Percentiles rank a stretch among this genome's conserved stretches.
Evolutionary conservation across 2,329 filamentous ascomycete genomes (phyloP).

Genomic region (Claviceps sp.): DNA sequence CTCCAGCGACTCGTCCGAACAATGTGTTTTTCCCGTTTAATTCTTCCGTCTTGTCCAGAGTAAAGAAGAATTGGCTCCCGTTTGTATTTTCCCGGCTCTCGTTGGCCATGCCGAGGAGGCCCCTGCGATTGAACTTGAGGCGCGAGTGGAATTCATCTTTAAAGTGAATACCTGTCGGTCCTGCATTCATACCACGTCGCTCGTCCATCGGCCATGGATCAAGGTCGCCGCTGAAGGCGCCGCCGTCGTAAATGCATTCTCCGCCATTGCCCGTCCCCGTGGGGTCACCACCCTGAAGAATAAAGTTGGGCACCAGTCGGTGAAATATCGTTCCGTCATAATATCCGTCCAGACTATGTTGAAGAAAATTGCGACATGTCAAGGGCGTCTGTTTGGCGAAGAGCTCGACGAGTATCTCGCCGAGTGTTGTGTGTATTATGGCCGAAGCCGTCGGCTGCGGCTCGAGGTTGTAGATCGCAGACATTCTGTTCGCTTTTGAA

Average conservation of each 20-base stretch:
- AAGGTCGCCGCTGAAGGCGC: slow-evolving; percentile 56
- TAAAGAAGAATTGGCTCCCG: slow-evolving; percentile 95
- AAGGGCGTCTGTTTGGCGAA: slow-evolving; percentile 91
- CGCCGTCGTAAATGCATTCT: slow-evolving; percentile 82
- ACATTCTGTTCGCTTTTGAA: slow-evolving; percentile 49
- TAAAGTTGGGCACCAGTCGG: slow-evolving; percentile 79
- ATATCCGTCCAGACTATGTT: slow-evolving; percentile 88
- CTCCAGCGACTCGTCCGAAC: slow-evolving; percentile 82
- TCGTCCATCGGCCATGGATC: slow-evolving; percentile 61
- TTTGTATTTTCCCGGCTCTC: slow-evolving; percentile 66
- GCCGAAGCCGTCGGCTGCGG: slow-evolving; percentile 88
- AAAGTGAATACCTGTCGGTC: slow-evolving; percentile 45
- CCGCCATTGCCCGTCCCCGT: slow-evolving; percentile 86
- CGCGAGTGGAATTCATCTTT: slow-evolving; percentile 85
- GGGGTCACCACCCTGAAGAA: slow-evolving; percentile 88
- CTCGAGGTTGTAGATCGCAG: slow-evolving; percentile 83
- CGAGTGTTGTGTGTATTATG: slow-evolving; percentile 77
- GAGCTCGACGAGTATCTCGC: slow-evolving; percentile 81
- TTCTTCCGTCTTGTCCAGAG: slow-evolving; percentile 71
- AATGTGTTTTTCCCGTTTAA: slow-evolving; percentile 82
- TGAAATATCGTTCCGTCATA: slow-evolving; percentile 93
- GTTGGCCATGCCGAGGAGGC: slow-evolving; percentile 93
- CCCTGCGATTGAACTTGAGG: slow-evolving; percentile 83
- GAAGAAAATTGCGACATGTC: slow-evolving; percentile 87
- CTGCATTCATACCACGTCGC: slow-evolving; percentile 47